Conservation (phyloP, 2,329 filamentous ascomycete species). For the Hypoxylon sp. region DNA sequence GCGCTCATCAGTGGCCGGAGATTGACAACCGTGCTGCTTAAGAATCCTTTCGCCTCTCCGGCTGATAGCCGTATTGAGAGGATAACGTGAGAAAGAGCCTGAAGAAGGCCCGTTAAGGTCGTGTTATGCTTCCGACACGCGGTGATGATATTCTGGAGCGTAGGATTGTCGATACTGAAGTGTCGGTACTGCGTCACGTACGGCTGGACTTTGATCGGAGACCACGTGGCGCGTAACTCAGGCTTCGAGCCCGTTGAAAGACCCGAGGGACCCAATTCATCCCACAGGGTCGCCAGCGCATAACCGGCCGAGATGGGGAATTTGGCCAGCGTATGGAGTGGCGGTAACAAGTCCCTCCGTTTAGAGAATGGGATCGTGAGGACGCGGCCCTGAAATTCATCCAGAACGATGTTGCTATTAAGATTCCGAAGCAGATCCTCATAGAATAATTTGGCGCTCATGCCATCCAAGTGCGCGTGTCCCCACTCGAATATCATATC, state of each 20-base stretch:
- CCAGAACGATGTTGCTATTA: conserved; percentile 1
- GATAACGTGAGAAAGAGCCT: conserved; percentile 34
- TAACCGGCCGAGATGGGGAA: conserved; percentile 34
- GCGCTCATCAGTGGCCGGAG: conserved; percentile 40
- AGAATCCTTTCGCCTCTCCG: conserved; percentile 36
- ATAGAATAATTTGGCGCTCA: conserved; percentile 41
- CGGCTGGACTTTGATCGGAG: conserved; percentile 22
- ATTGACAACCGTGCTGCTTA: conserved; percentile 36
- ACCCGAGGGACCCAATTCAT: conserved; percentile 20
- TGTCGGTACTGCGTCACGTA: conserved; percentile 31
- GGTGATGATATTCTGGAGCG: conserved; percentile 28
- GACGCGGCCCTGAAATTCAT: conserved; percentile 28
- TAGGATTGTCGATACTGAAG: conserved; percentile 24
- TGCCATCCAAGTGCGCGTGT: conserved; percentile 37
- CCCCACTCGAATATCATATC: conserved; percentile 41
- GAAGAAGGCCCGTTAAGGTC: conserved; percentile 45
- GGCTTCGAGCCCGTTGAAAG: conserved; percentile 1
- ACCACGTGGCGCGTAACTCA: conserved; percentile 25
- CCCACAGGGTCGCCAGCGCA: conserved; percentile 28
- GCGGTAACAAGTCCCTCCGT: conserved; percentile 24
- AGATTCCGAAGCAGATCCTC: conserved; percentile 34
- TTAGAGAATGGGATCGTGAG: conserved; percentile 27
- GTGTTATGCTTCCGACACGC: conserved; percentile 41
- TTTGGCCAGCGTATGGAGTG: conserved; percentile 31
- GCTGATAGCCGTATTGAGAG: conserved; percentile 30